A percentile compares a stretch with the other conserved stretches of the same genome.
Evolutionary conservation across 1,284 basidiomycete genomes (phyloP).

Genomic region (Ustilago shanxiensis): DNA sequence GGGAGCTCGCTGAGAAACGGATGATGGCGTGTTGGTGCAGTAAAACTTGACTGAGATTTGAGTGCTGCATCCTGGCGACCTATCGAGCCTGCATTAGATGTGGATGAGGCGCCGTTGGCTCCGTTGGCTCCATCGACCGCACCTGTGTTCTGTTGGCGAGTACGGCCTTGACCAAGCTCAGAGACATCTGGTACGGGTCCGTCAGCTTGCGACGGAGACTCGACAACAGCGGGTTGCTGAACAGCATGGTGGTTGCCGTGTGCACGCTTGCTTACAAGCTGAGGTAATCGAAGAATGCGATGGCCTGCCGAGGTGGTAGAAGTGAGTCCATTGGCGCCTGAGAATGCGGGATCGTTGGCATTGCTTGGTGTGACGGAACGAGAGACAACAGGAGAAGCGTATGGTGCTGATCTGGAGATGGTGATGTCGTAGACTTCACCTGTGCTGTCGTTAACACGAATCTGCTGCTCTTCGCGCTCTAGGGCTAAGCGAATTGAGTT

Average conservation of each 20-base stretch:
- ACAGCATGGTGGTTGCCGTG: constrained; percentile 26
- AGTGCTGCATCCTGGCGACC: constrained; percentile 36
- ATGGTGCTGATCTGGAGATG: constrained; percentile 62
- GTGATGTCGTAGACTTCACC: constrained; percentile 66
- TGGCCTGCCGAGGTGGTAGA: constrained; percentile 38
- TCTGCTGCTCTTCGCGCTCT: constrained; percentile 62
- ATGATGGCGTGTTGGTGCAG: constrained; percentile 52
- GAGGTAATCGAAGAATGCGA: constrained; percentile 54
- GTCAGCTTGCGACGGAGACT: constrained; percentile 11
- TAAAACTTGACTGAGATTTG: constrained; percentile 49
- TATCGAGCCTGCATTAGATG: constrained; percentile 2
- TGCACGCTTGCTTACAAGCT: constrained; percentile 59
- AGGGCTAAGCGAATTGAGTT: constrained; percentile 60
- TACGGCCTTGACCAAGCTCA: constrained; percentile 18
- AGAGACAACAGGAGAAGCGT: constrained; percentile 61
- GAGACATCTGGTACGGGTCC: constrained; percentile 13
- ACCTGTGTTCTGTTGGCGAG: constrained; percentile 12
- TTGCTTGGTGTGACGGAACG: constrained; percentile 50
- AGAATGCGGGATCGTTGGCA: constrained; percentile 30
- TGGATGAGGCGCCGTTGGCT: neutral
- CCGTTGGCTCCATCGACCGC: constrained; percentile 4
- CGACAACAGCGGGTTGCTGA: constrained; percentile 21
- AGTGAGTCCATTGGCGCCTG: constrained; percentile 21
- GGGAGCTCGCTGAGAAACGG: constrained; percentile 62
- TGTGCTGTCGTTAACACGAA: constrained; percentile 61